A percentile compares a stretch with the other conserved stretches of the same genome.
Evolutionary conservation across 345 rosid species (phyloP).

Genomic region (Brassica rapa): DNA sequence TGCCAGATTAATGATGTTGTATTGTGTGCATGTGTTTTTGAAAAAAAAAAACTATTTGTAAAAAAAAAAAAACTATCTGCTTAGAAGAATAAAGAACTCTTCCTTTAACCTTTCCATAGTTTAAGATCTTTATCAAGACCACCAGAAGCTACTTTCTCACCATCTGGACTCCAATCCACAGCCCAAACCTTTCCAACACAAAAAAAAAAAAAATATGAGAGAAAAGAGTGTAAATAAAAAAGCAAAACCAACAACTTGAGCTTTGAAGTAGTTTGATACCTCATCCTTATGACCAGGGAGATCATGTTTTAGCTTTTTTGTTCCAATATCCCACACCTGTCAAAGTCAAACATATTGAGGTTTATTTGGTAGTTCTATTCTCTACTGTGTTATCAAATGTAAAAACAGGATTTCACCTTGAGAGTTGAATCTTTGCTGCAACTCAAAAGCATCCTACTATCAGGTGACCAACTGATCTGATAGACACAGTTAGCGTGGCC

Average conservation of each 20-base stretch:
- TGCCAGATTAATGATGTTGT: constrained; percentile 1
- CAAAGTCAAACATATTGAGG: neutral
- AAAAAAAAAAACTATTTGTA: neutral
- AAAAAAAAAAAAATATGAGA: constrained; percentile 17
- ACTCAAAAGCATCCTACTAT: neutral
- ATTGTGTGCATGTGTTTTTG: neutral
- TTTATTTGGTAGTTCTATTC: neutral
- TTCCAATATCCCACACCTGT: constrained; percentile 83
- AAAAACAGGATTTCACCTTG: neutral
- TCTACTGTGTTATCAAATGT: neutral
- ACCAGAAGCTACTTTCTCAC: constrained; percentile 95
- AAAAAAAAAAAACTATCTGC: neutral
- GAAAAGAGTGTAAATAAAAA: neutral
- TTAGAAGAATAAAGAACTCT: neutral
- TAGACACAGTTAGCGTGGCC: neutral
- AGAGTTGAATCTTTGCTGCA: neutral
- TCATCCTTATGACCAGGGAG: constrained; percentile 92
- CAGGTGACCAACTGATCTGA: neutral
- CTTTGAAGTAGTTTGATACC: constrained; percentile 43
- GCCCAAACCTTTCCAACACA: constrained; percentile 41
- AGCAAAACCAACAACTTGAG: neutral
- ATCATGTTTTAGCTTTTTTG: constrained; percentile 78
- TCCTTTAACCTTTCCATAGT: constrained; percentile 79
- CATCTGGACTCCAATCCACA: constrained; percentile 99
- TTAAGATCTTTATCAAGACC: constrained; percentile 83